These are phyloP conservation scores for Colletotrichum sp. DNA, from an alignment of 2,329 filamentous ascomycete genomes.

Conservation along the genomic window DNA sequence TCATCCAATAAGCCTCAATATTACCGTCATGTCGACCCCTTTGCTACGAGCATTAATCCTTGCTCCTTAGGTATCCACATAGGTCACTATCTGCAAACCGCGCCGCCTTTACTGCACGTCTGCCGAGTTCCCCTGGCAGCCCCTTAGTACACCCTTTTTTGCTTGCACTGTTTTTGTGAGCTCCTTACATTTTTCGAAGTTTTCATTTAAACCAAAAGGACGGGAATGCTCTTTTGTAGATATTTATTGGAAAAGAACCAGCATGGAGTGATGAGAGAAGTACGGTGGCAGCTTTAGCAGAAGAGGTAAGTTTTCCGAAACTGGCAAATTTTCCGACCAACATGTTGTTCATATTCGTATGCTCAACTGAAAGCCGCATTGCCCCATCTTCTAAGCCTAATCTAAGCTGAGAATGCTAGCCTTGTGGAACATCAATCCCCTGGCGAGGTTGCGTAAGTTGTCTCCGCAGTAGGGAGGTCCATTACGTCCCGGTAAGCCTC, in stretches of 20 bases:
- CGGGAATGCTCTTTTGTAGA: not conserved
- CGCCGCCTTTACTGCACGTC: not conserved
- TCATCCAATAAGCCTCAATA: not conserved
- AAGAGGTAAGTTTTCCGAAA: not conserved
- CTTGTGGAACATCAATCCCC: not conserved
- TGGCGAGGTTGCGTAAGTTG: not conserved
- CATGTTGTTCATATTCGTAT: not conserved
- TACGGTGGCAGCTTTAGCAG: not conserved
- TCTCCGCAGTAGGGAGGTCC: not conserved
- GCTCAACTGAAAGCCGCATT: not conserved
- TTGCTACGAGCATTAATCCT: not conserved
- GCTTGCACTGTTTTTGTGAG: not conserved
- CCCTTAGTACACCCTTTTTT: not conserved
- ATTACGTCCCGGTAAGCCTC: not conserved
- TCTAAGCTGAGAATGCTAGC: not conserved
- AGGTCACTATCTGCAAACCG: not conserved
- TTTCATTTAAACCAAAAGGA: not conserved
- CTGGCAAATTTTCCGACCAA: not conserved
- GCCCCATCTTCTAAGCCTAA: not conserved
- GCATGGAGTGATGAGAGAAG: not conserved
- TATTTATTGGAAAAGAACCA: fast-evolving
- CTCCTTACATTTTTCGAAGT: not conserved
- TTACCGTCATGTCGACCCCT: not conserved
- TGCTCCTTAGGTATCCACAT: not conserved
- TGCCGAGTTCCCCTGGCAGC: not conserved